phyloP scores from a whole-genome alignment of 1,284 basidiomycete species.

The Rhodotorula sp. region DNA sequence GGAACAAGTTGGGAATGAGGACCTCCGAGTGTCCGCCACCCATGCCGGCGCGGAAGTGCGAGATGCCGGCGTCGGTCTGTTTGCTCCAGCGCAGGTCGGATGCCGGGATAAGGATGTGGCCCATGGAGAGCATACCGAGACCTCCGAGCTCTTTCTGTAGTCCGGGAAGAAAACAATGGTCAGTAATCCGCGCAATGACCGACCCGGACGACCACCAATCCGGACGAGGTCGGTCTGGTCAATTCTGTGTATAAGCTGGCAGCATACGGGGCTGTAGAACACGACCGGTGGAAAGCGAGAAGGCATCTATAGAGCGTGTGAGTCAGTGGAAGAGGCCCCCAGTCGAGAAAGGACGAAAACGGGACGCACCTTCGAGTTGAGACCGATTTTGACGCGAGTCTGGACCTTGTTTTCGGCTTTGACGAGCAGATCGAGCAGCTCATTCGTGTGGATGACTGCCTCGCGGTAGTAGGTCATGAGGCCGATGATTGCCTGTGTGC shows the following conservation, averaged over 20 bases:
- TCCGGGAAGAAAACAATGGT: not conserved
- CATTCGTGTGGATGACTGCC: slow-evolving; percentile 80
- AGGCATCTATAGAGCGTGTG: slow-evolving; percentile 65
- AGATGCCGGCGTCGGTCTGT: slow-evolving; percentile 84
- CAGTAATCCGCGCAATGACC: not conserved
- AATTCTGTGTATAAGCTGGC: too few relatives aligned
- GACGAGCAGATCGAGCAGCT: slow-evolving; percentile 87
- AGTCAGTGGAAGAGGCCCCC: too few relatives aligned
- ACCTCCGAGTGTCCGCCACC: slow-evolving; percentile 34
- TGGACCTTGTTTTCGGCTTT: slow-evolving; percentile 98
- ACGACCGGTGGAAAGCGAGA: slow-evolving; percentile 83
- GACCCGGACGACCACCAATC: too few relatives aligned
- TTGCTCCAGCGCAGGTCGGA: slow-evolving; percentile 97
- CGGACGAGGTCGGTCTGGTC: too few relatives aligned
- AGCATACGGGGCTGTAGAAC: slow-evolving; percentile 12
- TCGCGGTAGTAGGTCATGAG: slow-evolving; percentile 31
- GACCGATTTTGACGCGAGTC: slow-evolving; percentile 96
- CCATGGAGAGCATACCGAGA: slow-evolving; percentile 99
- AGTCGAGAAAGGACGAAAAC: not conserved
- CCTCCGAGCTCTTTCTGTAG: slow-evolving; percentile 76
- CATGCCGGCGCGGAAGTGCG: slow-evolving; percentile 52
- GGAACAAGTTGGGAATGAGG: slow-evolving; percentile 94
- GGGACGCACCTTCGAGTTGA: slow-evolving; percentile 37
- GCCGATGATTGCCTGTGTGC: slow-evolving; percentile 44
- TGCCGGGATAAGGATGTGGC: slow-evolving; percentile 95